Evolutionary conservation across 148 eudicot genomes (phyloP).

Genomic region (Amaranthus cruentus): DNA sequence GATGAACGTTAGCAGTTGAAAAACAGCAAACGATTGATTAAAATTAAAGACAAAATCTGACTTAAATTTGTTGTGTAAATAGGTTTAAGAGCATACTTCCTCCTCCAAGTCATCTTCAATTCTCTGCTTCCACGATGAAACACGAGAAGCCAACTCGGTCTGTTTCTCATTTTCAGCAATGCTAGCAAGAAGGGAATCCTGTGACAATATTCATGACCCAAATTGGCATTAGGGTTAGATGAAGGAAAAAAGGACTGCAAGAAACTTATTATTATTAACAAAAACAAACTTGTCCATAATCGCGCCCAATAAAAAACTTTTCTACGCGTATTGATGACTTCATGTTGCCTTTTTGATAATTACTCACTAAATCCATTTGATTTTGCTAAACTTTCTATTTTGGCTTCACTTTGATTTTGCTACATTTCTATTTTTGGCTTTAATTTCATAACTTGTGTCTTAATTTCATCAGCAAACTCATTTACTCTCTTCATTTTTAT

Average conservation of each 20-base stretch:
- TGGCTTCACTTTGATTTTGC: no score
- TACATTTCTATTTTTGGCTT: no score
- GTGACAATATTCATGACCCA: slow-evolving; percentile 5
- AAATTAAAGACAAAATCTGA: slow-evolving; percentile 6
- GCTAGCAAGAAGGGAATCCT: slow-evolving; percentile 89
- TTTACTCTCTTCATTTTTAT: no score
- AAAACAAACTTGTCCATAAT: no score
- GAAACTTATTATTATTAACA: neutral
- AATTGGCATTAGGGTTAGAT: neutral
- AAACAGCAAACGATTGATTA: slow-evolving; percentile 1
- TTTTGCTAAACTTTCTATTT: no score
- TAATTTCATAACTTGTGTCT: no score
- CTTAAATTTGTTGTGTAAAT: neutral
- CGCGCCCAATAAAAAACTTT: no score
- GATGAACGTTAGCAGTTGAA: neutral
- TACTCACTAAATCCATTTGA: no score
- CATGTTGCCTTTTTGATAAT: no score
- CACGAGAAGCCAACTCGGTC: slow-evolving; percentile 81
- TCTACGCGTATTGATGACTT: no score
- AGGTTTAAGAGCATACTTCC: slow-evolving; percentile 39
- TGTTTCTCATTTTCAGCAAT: slow-evolving; percentile 78
- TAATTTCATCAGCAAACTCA: no score
- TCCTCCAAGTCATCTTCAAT: slow-evolving; percentile 78
- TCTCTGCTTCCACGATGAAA: slow-evolving; percentile 87
- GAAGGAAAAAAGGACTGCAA: neutral